Evolutionary conservation across 805 yeast genomes (phyloP).

Genomic region (Starmerella vaccinii): DNA sequence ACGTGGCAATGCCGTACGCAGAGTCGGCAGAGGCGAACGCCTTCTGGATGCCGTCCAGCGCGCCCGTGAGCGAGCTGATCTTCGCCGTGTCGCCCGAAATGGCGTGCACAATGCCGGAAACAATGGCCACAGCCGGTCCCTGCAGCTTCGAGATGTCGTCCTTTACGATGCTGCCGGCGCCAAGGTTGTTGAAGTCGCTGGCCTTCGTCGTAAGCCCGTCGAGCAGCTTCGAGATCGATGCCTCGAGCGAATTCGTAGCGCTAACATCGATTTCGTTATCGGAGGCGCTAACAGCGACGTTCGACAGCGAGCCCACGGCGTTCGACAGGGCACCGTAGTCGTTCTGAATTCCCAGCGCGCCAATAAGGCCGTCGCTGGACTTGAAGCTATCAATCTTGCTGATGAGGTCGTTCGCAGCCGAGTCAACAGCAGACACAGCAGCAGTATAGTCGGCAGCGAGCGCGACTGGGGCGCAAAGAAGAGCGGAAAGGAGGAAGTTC

Average conservation of each 20-base stretch:
- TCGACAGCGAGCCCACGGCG: constrained; percentile 19
- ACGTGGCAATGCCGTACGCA: constrained; percentile 18
- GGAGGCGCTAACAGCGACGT: constrained; percentile 10
- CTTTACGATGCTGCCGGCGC: constrained; percentile 23
- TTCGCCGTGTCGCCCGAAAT: constrained; percentile 16
- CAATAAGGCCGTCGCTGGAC: constrained; percentile 14
- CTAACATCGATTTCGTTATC: constrained; percentile 12
- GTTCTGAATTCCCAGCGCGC: constrained; percentile 29
- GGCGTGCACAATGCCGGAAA: constrained; percentile 18
- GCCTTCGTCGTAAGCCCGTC: constrained; percentile 24
- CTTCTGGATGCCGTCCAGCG: constrained; percentile 13
- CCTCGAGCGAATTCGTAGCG: constrained; percentile 11
- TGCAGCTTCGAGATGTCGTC: constrained; percentile 23
- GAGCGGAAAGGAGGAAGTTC: constrained; percentile 5
- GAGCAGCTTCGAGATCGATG: constrained; percentile 20
- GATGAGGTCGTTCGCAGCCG: constrained; percentile 1
- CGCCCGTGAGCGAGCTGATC: constrained; percentile 15
- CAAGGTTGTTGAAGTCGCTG: constrained; percentile 23
- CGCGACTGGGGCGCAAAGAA: background rate
- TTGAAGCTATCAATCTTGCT: background rate
- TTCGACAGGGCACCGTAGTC: constrained; percentile 20
- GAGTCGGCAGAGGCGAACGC: constrained; percentile 17
- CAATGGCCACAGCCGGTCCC: constrained; percentile 23
- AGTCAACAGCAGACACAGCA: background rate
- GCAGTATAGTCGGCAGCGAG: constrained; percentile 1